These are phyloP conservation scores for Fusarium coffeatum DNA, from an alignment of 2,329 filamentous ascomycete species.

Conservation along the genomic window DNA sequence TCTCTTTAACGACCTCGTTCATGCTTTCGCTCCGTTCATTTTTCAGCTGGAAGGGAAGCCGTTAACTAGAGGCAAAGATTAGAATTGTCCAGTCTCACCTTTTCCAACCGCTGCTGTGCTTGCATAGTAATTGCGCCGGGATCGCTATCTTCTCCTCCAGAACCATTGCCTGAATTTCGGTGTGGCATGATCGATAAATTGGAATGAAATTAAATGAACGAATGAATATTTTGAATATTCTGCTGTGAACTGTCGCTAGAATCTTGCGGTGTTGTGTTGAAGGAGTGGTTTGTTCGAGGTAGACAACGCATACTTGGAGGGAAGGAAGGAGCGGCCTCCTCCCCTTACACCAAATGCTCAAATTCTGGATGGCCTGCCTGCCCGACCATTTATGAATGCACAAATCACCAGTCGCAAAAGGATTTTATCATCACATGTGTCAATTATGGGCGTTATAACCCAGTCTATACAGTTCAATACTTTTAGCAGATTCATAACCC, in stretches of 20 bases:
- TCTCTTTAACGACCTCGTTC: conserved; percentile 40
- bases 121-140: conserved; percentile 40
- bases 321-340: conserved; percentile 19
- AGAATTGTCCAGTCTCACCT: conserved; percentile 27
- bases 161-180: conserved; percentile 28
- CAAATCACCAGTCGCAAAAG: background rate
- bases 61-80: background rate
- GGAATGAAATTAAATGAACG: background rate
- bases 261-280: background rate
- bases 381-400: background rate
- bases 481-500: conserved; percentile 44
- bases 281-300: background rate
- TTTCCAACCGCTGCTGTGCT: conserved; percentile 46
- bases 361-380: background rate
- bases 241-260: too few relatives aligned
- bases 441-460: conserved; percentile 11
- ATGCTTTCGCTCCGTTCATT: conserved; percentile 47
- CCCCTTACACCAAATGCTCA: background rate
- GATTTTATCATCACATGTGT: conserved; percentile 8
- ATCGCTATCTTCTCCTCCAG: conserved; percentile 38
- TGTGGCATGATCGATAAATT: conserved; percentile 24
- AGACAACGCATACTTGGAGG: background rate
- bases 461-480: conserved; percentile 29
- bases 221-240: background rate
- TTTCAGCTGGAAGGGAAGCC: conserved; percentile 44